phyloP scores from a whole-genome alignment of 2,329 filamentous ascomycete species.

The Teratosphaeria gauchensis region DNA sequence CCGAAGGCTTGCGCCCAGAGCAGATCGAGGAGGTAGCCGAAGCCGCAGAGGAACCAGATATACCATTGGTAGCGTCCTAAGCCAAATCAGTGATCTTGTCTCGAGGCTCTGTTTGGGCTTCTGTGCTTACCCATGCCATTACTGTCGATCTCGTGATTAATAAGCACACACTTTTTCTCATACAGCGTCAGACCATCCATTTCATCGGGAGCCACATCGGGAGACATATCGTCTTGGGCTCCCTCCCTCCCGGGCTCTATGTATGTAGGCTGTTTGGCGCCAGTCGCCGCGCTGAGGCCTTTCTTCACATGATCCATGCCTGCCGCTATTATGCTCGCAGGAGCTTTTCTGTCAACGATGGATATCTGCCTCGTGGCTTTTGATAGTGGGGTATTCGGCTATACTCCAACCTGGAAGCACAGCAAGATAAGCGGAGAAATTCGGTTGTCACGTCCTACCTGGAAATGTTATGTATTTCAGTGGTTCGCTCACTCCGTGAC shows the following conservation, averaged over 20 bases:
- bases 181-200: constrained; percentile 27
- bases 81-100: too few relatives aligned
- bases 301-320: background rate
- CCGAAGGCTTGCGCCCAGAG: constrained; percentile 52
- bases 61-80: constrained; percentile 45
- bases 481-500: background rate
- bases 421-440: background rate
- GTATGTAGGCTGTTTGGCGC: background rate
- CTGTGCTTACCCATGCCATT: constrained; percentile 40
- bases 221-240: background rate
- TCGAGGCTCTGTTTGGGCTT: background rate
- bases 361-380: background rate
- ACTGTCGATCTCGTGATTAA: constrained; percentile 41
- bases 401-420: too few relatives aligned
- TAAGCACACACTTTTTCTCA: constrained; percentile 36
- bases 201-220: constrained; percentile 6
- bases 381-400: background rate
- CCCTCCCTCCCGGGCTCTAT: background rate
- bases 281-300: background rate
- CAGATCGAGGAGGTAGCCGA: constrained; percentile 47
- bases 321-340: background rate
- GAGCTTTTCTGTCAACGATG: background rate
- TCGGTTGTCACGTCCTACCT: background rate
- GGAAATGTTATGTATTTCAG: background rate
- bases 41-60: constrained; percentile 43